Evolutionary conservation across 129 eudicot species (phyloP), one percentile per base, ranked within the genome.

Genomic region (Flaveria bidentis): DNA sequence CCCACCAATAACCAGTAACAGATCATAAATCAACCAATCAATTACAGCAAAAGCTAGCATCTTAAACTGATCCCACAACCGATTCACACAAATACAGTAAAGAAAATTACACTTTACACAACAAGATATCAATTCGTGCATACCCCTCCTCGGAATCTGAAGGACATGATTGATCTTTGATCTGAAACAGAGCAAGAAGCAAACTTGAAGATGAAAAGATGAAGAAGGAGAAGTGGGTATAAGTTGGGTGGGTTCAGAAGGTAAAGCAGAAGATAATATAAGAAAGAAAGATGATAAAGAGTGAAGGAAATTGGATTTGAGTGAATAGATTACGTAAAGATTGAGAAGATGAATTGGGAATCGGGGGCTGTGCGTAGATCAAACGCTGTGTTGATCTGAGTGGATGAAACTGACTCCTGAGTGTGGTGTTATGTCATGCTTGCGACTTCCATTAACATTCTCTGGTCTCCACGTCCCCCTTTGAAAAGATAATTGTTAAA

Each of bases 131-230:
- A 20, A 20, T 20, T 26, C 0, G 51, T 7, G 45, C 79, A 53
- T 73, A 80, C 84, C 79, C 84, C 84, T 80, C 79, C 84, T 39
- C 84, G 58, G 57, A 80, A 80, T 80, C 84, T 67, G 70, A 80
- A 80, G 10, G 84, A 80, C 84, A 80, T 80, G 71, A 13, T 44
- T 41, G 76, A 61, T 30, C 36, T 30, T 30, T 4, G 36, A 30
- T 30, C 5, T 23, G 69, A 65, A 50, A 3, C 46, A 17, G 9
- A 77, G 2, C 26, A 16, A 11, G 5, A 58, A 23, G 5, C 2
- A 2, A 69, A 68, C 3, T 9, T n/a, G 49, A 33, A 53, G 33
- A 47, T 46, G 26, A 4, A 30, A 3, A 30, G 36, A 30, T 30
- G 36, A 30, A 30, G 36, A 30, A 30, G 36, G 36, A n/a, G 71